A percentile compares a stretch with the other conserved stretches of the same genome.
Evolutionary conservation across 345 rosid genomes (phyloP).

Genomic region (Salix dunnii): DNA sequence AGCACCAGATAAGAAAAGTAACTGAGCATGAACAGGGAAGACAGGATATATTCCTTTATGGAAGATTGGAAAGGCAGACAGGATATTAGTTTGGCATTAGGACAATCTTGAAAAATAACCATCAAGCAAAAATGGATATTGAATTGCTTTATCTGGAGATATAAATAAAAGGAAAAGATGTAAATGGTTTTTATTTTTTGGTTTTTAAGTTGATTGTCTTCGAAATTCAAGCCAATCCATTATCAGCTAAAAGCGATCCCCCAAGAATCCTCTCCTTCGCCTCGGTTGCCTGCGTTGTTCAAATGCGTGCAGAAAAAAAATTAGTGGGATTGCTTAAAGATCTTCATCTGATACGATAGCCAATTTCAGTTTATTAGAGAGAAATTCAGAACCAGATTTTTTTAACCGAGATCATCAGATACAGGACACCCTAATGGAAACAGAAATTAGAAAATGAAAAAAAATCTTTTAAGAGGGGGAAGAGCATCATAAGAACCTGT

Average conservation of each 20-base stretch:
- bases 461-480: neutral
- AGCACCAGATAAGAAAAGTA: too few species aligned
- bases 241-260: neutral
- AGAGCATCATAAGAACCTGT: slow-evolving; percentile 8
- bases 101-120: too few species aligned
- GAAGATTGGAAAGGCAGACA: too few species aligned
- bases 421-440: neutral
- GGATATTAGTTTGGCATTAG: too few species aligned
- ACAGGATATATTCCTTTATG: too few species aligned
- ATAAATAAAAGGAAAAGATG: too few species aligned
- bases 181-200: too few species aligned
- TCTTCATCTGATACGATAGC: neutral
- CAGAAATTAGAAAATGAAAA: neutral
- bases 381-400: neutral
- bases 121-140: too few species aligned
- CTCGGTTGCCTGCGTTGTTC: slow-evolving; percentile 15
- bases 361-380: too few species aligned
- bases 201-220: neutral
- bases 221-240: slow-evolving; percentile 1
- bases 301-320: neutral
- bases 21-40: too few species aligned
- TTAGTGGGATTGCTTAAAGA: neutral
- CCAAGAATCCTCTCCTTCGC: slow-evolving; percentile 20
- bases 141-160: too few species aligned
- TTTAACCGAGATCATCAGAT: neutral